Percentiles rank a stretch among this genome's conserved stretches.
Evolutionary conservation across 2,329 filamentous ascomycete genomes (phyloP).

Genomic region (Cordyceps pruinosa): DNA sequence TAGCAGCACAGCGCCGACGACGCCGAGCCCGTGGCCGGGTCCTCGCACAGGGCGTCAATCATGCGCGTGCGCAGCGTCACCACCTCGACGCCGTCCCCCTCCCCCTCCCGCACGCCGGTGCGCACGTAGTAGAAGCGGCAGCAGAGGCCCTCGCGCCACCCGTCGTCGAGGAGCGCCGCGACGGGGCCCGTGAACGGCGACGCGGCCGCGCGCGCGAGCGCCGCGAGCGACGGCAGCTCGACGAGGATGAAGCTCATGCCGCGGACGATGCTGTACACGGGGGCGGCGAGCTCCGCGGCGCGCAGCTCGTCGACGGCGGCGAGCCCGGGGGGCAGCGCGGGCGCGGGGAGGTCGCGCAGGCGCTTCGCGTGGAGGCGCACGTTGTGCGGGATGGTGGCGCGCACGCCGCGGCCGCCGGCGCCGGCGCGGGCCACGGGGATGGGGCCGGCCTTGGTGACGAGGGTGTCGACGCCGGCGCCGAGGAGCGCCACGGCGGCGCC

Average conservation of each 20-base stretch:
- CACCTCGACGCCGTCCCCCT: constrained; percentile 20
- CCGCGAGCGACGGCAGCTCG: constrained; percentile 52
- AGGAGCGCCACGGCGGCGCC: constrained; percentile 46
- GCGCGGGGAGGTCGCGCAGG: constrained; percentile 26
- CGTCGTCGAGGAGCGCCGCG: constrained; percentile 39
- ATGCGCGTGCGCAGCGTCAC: constrained; percentile 51
- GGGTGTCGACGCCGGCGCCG: constrained; percentile 25
- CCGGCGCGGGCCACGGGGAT: constrained; percentile 37
- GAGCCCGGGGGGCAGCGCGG: constrained; percentile 20
- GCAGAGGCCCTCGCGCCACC: constrained; percentile 48
- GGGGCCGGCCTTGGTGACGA: constrained; percentile 51
- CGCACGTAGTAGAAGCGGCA: constrained; percentile 54
- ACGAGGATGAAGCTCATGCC: constrained; percentile 70
- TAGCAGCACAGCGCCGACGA: constrained; percentile 51
- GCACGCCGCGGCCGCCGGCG: constrained; percentile 43
- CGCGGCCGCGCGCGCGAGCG: constrained; percentile 39
- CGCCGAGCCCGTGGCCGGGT: constrained; percentile 58
- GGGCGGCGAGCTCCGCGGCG: constrained; percentile 34
- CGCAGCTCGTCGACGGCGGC: constrained; percentile 24
- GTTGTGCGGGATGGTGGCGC: constrained; percentile 60
- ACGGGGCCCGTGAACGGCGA: constrained; percentile 27
- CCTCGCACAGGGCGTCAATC: constrained; percentile 46
- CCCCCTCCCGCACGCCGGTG: constrained; percentile 24
- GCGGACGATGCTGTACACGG: constrained; percentile 57
- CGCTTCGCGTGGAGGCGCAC: constrained; percentile 51